Conservation (phyloP, 2,329 filamentous ascomycete species). For the Apiospora aurea region DNA sequence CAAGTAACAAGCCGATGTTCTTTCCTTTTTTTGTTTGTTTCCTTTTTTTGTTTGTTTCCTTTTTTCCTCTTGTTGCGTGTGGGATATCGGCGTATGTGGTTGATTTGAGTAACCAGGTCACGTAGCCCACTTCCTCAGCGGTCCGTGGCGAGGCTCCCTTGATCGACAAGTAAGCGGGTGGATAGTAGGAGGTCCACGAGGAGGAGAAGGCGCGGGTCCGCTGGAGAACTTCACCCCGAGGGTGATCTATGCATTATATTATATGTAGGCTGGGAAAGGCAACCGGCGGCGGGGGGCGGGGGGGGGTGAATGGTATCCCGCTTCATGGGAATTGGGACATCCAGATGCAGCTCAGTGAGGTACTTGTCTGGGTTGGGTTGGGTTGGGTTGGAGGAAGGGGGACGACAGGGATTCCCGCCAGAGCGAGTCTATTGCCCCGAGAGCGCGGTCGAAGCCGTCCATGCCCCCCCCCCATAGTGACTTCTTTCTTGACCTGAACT, state of each 20-base stretch:
- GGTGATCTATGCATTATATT: slow-evolving; percentile 2
- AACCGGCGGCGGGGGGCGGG: neutral
- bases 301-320: neutral
- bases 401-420: neutral
- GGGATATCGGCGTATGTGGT: neutral
- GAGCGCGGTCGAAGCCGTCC: neutral
- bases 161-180: neutral
- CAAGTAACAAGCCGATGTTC: too few relatives aligned
- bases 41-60: too few relatives aligned
- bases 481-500: neutral
- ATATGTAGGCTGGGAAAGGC: neutral
- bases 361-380: neutral
- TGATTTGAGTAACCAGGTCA: neutral
- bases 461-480: too few relatives aligned
- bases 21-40: neutral
- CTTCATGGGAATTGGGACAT: neutral
- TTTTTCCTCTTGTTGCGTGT: neutral
- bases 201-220: neutral
- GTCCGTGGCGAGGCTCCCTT: neutral
- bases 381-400: too few relatives aligned
- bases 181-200: neutral
- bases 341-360: too few relatives aligned
- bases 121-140: neutral
- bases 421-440: neutral
- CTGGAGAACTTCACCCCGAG: neutral